phyloP scores from a whole-genome alignment of 2,329 filamentous ascomycete species.

The Metarhizium humberi region DNA sequence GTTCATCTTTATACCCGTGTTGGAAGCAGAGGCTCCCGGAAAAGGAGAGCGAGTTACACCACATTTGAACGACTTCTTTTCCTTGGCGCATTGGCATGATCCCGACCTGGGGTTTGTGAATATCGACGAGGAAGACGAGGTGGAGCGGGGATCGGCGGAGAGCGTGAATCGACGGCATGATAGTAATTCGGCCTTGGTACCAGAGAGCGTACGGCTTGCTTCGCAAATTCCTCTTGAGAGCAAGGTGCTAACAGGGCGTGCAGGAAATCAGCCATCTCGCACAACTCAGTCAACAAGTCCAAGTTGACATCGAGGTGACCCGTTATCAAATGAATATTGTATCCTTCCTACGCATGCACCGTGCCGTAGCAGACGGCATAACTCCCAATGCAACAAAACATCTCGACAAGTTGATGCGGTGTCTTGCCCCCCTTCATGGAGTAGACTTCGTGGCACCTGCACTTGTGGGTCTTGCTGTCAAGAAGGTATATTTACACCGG shows the following conservation, averaged over 20 bases:
- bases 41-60: slow-evolving; percentile 36
- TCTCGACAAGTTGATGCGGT: slow-evolving; percentile 59
- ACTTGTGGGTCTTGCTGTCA: slow-evolving; percentile 70
- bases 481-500: slow-evolving; percentile 82
- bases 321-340: slow-evolving; percentile 84
- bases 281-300: slow-evolving; percentile 46
- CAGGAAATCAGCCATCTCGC: slow-evolving; percentile 52
- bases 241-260: slow-evolving; percentile 5
- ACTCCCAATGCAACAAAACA: slow-evolving; percentile 72
- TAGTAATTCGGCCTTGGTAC: slow-evolving; percentile 25
- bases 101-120: slow-evolving; percentile 64
- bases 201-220: slow-evolving; percentile 29
- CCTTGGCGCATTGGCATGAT: slow-evolving; percentile 79
- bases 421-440: slow-evolving; percentile 72
- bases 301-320: slow-evolving; percentile 65
- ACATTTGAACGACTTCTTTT: slow-evolving; percentile 72
- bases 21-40: slow-evolving; percentile 39
- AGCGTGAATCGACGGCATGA: slow-evolving; percentile 34
- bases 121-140: slow-evolving; percentile 48
- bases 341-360: slow-evolving; percentile 78
- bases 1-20: slow-evolving; percentile 73
- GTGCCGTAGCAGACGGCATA: slow-evolving; percentile 71
- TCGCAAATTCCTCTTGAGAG: neutral
- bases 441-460: slow-evolving; percentile 76
- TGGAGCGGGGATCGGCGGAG: slow-evolving; percentile 26